A percentile compares a stretch with the other conserved stretches of the same genome.
Evolutionary conservation across 2,329 filamentous ascomycete genomes (phyloP).

Genomic region (Apiospora arundinis): DNA sequence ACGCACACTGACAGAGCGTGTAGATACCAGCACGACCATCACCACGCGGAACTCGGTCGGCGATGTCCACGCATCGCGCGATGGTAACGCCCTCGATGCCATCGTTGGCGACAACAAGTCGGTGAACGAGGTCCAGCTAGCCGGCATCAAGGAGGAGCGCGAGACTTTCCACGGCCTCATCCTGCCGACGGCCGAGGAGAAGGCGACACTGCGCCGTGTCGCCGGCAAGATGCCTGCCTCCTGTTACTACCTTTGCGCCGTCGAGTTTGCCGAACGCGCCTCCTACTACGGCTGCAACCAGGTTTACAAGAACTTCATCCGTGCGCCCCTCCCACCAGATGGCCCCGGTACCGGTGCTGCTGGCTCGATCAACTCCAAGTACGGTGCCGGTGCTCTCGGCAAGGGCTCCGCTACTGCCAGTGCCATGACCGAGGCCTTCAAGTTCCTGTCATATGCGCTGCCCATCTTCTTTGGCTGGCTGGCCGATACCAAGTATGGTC

Average conservation of each 20-base stretch:
- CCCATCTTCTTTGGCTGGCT: constrained; percentile 50
- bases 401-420: constrained; percentile 53
- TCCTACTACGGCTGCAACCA: constrained; percentile 56
- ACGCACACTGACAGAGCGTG: neutral
- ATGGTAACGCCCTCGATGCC: constrained; percentile 22
- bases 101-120: constrained; percentile 24
- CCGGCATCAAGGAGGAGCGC: constrained; percentile 32
- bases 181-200: constrained; percentile 54
- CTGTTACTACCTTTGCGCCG: constrained; percentile 59
- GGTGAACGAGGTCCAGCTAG: constrained; percentile 16
- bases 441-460: constrained; percentile 53
- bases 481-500: constrained; percentile 49
- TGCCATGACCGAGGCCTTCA: constrained; percentile 60
- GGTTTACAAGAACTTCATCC: constrained; percentile 62
- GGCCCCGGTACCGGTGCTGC: constrained; percentile 53
- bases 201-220: constrained; percentile 50
- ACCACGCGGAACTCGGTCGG: constrained; percentile 34
- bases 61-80: constrained; percentile 26
- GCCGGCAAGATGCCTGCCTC: constrained; percentile 50
- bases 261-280: constrained; percentile 58
- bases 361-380: constrained; percentile 35
- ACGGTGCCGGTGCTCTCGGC: constrained; percentile 55
- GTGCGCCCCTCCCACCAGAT: constrained; percentile 62
- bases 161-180: constrained; percentile 39
- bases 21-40: constrained; percentile 33